Conservation (phyloP, 768 basidiomycete species). For the Boletus tylopilopsis region DNA sequence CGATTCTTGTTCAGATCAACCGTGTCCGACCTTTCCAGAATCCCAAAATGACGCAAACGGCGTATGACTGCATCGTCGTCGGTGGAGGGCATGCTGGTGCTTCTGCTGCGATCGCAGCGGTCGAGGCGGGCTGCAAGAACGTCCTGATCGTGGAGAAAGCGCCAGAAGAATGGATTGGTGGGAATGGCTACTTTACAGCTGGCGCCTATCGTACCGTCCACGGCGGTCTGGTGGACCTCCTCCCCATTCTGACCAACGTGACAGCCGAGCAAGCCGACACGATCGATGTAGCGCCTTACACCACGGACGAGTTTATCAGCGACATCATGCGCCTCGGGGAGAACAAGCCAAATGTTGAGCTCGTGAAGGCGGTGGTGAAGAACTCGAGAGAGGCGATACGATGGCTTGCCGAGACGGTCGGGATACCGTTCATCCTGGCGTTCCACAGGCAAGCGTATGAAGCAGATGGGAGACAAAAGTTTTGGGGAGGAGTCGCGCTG, state of each 20-base stretch:
- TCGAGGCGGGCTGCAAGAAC: slow-evolving; percentile 54
- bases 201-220: slow-evolving; percentile 66
- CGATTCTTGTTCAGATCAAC: background rate
- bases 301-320: slow-evolving; percentile 45
- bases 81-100: slow-evolving; percentile 68
- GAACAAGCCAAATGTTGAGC: slow-evolving; percentile 43
- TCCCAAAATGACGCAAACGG: slow-evolving; percentile 10
- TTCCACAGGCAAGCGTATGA: slow-evolving; percentile 69
- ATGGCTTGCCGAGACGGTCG: slow-evolving; percentile 53
- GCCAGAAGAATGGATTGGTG: slow-evolving; percentile 59
- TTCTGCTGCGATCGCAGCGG: slow-evolving; percentile 59
- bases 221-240: slow-evolving; percentile 54
- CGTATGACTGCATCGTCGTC: slow-evolving; percentile 58
- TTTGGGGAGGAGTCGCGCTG: slow-evolving; percentile 69
- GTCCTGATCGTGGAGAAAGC: slow-evolving; percentile 67
- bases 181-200: slow-evolving; percentile 72
- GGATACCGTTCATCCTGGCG: slow-evolving; percentile 53
- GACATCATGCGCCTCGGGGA: slow-evolving; percentile 62
- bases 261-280: slow-evolving; percentile 37
- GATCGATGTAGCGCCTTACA: slow-evolving; percentile 61
- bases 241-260: slow-evolving; percentile 50
- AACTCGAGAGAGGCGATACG: slow-evolving; percentile 51
- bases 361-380: slow-evolving; percentile 52
- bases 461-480: slow-evolving; percentile 56
- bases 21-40: background rate